These are phyloP conservation scores for Leptomonas pyrrhocoris DNA, from an alignment of 208 protist species.

Conservation along the genomic window DNA sequence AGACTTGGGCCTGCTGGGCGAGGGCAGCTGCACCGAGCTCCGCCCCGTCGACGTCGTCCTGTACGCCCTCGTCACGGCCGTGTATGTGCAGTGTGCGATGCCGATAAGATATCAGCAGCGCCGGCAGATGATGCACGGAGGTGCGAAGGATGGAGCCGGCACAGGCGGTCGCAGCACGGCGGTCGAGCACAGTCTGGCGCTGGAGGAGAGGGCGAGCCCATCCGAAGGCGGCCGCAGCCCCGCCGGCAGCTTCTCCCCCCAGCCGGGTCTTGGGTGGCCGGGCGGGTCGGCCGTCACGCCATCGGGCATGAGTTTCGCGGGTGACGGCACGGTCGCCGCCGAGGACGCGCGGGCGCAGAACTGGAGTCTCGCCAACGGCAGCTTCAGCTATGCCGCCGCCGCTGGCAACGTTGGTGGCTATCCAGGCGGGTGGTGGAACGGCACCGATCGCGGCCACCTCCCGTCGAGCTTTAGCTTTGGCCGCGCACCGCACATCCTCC, in stretches of 20 bases:
- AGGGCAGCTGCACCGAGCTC: conserved; percentile 23
- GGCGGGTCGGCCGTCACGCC: neutral
- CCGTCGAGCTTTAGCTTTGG: conserved; percentile 26
- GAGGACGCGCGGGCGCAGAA: conserved; percentile 13
- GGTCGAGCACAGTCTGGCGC: neutral
- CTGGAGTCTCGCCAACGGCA: conserved; percentile 14
- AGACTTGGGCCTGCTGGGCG: conserved; percentile 19
- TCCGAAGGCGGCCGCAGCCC: conserved; percentile 10
- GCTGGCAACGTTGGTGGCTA: neutral
- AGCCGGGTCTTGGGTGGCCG: conserved; percentile 1
- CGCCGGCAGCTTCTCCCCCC: conserved; percentile 6
- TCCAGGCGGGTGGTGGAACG: conserved; percentile 13
- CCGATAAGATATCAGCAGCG: conserved; percentile 17
- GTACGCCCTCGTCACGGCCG: conserved; percentile 37
- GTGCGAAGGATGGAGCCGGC: neutral
- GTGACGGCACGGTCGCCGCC: neutral
- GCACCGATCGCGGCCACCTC: neutral
- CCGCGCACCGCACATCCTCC: conserved; percentile 1
- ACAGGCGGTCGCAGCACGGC: conserved; percentile 9
- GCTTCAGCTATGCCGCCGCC: conserved; percentile 19
- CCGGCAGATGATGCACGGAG: neutral
- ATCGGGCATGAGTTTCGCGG: conserved; percentile 2
- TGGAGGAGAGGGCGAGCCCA: conserved; percentile 7
- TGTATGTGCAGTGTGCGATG: conserved; percentile 32
- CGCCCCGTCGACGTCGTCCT: conserved; percentile 37